Base-by-base conservation (phyloP, 2,329 filamentous ascomycete species). In the Penicillium fuscoglaucum region DNA sequence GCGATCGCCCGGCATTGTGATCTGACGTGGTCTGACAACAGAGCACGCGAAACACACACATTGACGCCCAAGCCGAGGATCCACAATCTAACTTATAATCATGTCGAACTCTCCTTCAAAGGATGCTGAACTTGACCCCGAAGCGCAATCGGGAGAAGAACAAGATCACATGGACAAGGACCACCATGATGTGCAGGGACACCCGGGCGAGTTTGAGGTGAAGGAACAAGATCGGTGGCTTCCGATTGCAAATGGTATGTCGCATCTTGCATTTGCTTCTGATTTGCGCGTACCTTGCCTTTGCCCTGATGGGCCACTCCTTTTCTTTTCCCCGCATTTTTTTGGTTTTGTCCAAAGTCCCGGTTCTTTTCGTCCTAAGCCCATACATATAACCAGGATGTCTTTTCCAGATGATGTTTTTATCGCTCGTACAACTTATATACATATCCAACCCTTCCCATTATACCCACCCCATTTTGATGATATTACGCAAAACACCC, bases 161-260 rank as follows among this genome's bases (percentile, higher is more conserved):
- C 91, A 95, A 83, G 88, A 88, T 84, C 89, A 89, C 86, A 96
- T 96, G 90, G 92, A 96, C 73, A 82, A 82, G 70, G 78, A 79
- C 59, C 75, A 79, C 60, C 76, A 78, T 82, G 90, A 92, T 78
- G 83, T 84, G 77, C 84, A 84, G 78, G 88, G 85, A 77, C 84
- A 57, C 15, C 54, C 89, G 79, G 87, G 91, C 79, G 93, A 98
- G 82, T 96, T 97, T 77, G 93, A 98, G 81, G 93, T 98, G 79
- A 98, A 98, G 84, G 95, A 99, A 81, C 95, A 99, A 81, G 95
- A 99, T 81, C 85, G 95, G 84, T 99, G 95, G 95, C 86, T 99
- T 77, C 95, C 95, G 77, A 99, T 99, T 86, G 95, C 95, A 82
- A 99, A 99, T 92, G 95, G 95, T 99, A 86, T 86, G 95, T 95